Evolutionary conservation across 2,329 filamentous ascomycete species (phyloP).

Genomic region (Xylaria sp.): DNA sequence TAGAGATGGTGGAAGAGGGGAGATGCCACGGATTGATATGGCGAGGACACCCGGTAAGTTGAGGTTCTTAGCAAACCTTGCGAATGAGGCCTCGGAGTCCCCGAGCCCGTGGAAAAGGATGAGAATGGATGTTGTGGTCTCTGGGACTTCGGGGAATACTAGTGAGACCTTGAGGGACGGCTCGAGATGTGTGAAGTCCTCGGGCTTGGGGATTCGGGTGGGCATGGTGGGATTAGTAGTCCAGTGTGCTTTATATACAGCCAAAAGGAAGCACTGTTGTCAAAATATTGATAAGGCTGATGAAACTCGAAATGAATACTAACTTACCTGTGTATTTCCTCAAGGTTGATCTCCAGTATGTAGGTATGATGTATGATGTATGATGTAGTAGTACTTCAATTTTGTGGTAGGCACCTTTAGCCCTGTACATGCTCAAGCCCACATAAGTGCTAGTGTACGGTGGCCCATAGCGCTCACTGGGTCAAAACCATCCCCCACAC

Average conservation of each 20-base stretch:
- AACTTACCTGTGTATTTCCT: no score
- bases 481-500: no score
- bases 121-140: conserved; percentile 74
- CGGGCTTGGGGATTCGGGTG: conserved; percentile 54
- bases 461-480: no score
- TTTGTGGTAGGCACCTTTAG: no score
- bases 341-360: no score
- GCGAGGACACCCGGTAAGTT: conserved; percentile 77
- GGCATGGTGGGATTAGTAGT: conserved; percentile 47
- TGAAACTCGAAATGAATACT: no score
- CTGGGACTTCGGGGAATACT: conserved; percentile 58
- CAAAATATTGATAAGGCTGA: neutral
- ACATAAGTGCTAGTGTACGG: no score
- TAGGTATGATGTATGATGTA: no score
- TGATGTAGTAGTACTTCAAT: no score
- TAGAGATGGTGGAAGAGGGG: conserved; percentile 70
- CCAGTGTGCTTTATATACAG: neutral
- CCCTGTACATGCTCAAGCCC: no score
- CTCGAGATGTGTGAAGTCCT: conserved; percentile 55
- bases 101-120: conserved; percentile 86
- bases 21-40: conserved; percentile 75
- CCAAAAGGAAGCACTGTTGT: neutral
- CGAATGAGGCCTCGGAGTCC: conserved; percentile 73
- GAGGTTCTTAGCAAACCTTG: conserved; percentile 69
- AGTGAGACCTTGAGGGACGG: conserved; percentile 51